Base-by-base conservation (phyloP, 1,284 basidiomycete species). In the Anthracocystis panici-leucophaei region DNA sequence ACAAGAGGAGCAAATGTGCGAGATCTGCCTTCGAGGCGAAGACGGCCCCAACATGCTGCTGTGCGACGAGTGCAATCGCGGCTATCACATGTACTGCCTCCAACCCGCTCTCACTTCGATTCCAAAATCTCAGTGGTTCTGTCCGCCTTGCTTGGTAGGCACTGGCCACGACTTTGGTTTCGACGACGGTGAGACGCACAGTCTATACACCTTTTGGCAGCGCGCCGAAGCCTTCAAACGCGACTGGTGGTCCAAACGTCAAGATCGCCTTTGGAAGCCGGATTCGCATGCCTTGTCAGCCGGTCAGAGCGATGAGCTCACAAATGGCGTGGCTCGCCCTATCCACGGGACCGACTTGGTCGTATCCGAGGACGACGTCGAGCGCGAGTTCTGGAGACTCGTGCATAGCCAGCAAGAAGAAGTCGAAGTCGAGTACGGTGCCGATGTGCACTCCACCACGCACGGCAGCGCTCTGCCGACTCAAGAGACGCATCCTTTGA, bases 131-230 rank as follows among this genome's bases (percentile, higher is more conserved):
- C 92, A 96, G 75, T 99, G 97, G 96, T 98, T 91, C 86, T 99
- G 97, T 86, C 93, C 93, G 78, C 91, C 91, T 1, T 99, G 97
- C 83, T 88, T 99, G 18, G 90, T 95, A 48, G 92, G 91, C 29
- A 97, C 94, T 0, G 95, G 96, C n/a, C 93, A 94, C 63, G 97
- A 98, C 86, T 99, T 94, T 83, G 97, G 97, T 45, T 99, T 99
- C 82, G 96, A 98, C 80, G 96, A 98, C 82, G 97, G 97, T 58
- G 92, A 98, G 85, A 95, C 97, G 77, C 96, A 99, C 86, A 91
- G 91, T 71, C 88, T 99, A 46, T 90, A 93, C 45, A 94, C 91
- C 79, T 99, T 99, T 87, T 94, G 96, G 82, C 92, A 92, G 41
- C 90, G 96, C 23, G 96, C 97, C 79, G 88, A 89, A 27, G 92